A percentile compares a stretch with the other conserved stretches of the same genome.
Evolutionary conservation across 345 rosid species (phyloP).

Genomic region (Mangifera indica): DNA sequence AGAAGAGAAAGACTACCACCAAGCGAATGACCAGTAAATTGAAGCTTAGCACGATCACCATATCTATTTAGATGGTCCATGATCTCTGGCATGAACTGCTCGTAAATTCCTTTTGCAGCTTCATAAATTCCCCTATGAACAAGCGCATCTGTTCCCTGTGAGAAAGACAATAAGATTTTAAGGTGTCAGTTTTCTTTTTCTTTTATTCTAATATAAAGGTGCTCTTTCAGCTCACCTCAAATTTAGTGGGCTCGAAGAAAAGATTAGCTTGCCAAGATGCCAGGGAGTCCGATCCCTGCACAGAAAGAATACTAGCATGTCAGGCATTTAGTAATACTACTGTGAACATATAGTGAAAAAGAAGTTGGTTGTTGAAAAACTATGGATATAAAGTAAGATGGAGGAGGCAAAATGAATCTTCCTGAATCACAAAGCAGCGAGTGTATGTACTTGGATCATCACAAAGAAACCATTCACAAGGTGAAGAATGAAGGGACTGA

Average conservation of each 20-base stretch:
- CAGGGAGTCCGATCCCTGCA: constrained; percentile 86
- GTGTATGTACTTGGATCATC: constrained; percentile 70
- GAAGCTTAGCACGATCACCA: constrained; percentile 75
- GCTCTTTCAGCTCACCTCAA: constrained; percentile 54
- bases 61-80: constrained; percentile 53
- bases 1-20: constrained; percentile 89
- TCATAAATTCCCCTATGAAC: constrained; percentile 96
- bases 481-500: constrained; percentile 79
- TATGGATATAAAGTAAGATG: not conserved
- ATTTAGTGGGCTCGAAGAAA: constrained; percentile 79
- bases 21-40: constrained; percentile 88
- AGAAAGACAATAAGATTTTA: not conserved
- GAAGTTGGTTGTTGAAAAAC: too few species aligned
- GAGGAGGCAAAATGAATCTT: constrained; percentile 16
- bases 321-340: not conserved
- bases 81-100: constrained; percentile 76
- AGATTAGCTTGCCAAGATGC: constrained; percentile 95
- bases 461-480: constrained; percentile 91
- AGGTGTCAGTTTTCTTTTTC: not conserved
- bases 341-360: not conserved
- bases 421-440: constrained; percentile 88
- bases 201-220: not conserved
- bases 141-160: constrained; percentile 69
- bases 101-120: constrained; percentile 87
- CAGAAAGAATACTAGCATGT: not conserved